These are phyloP conservation scores for Phialocephala sp. DNA, from an alignment of 2,329 filamentous ascomycete genomes.

Conservation along the genomic window DNA sequence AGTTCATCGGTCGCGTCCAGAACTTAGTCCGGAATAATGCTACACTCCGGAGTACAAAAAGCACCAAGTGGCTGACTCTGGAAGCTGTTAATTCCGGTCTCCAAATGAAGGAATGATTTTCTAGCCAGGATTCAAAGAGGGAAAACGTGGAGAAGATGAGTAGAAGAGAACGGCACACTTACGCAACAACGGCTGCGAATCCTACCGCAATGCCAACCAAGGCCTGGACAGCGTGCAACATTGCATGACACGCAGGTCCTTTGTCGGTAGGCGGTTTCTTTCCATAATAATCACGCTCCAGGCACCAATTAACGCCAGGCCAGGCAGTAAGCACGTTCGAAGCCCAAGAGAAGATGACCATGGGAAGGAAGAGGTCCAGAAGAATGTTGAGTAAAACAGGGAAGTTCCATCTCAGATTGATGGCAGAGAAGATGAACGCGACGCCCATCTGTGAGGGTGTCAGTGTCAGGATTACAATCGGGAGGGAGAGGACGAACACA, in stretches of 20 bases:
- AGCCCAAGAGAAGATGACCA: neutral
- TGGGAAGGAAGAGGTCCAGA: neutral
- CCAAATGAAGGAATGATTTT: neutral
- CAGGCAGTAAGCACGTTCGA: neutral
- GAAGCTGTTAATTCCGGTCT: neutral
- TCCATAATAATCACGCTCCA: neutral
- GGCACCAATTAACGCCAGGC: neutral
- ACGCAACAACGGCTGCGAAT: neutral
- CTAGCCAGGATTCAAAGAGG: neutral
- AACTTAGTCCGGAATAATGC: constrained; percentile 1
- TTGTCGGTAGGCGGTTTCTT: neutral
- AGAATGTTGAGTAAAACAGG: constrained; percentile 1
- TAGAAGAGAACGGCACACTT: neutral
- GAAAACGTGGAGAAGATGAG: neutral
- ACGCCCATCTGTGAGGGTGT: neutral
- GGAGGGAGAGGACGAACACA: neutral
- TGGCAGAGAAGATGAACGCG: constrained; percentile 2
- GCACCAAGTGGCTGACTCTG: constrained; percentile 4
- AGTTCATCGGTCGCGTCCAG: neutral
- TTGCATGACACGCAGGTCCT: constrained; percentile 5
- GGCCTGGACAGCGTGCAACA: neutral
- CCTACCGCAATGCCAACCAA: neutral
- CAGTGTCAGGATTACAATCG: neutral
- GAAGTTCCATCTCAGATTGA: constrained; percentile 9
- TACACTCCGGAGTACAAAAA: constrained; percentile 3